Evolutionary conservation across 1,139 yeast genomes (phyloP), one percentile per base, ranked within the genome.

Genomic region (Meyerozyma carpophila): DNA sequence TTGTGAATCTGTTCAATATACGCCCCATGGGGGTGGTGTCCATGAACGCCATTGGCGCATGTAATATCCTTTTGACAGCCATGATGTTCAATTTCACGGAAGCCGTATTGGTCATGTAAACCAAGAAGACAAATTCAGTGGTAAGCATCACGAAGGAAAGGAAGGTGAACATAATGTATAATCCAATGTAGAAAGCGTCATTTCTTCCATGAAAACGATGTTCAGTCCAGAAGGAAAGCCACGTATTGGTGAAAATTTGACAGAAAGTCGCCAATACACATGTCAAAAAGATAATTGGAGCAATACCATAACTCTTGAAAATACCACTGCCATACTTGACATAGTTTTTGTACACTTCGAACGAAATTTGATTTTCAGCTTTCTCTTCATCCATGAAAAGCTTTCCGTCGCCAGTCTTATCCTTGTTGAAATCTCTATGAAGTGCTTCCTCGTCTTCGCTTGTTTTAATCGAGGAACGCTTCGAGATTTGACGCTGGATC

Each of bases 1-100:
- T 71, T 8, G 76, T 70, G 51, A 95, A 45, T 84, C 91, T 58
- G 57, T 71, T 71, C 55, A 73, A 62, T 31, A 73, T 64, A 57
- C 77, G 62, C 18, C 77, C 77, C 53, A 70, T 56, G 6, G 77
- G 77, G 41, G 66, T 71, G 13, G 74, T 65, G 55, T 72, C 77
- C 59, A 72, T 62, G 51, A 62, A 72, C 41, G 68, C 59, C 76
- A 72, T 70, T 40, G 77, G 77, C 1, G 72, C 69, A 52, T 69
- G 75, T 49, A 72, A 62, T 14, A 72, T 57, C 43, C 56, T 65
- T 26, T 55, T 56, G 36, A 68, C 68, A 7, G 76, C 75, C 43
- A 53, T 59, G 27, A 70, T 59, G 46, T 70, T 70, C 50, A 73
- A 61, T 29, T 53, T 52, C 44, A 65, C 62, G 21, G 76, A 70